Evolutionary conservation across 2,329 filamentous ascomycete genomes (phyloP).

Genomic region (Chalara sp.): DNA sequence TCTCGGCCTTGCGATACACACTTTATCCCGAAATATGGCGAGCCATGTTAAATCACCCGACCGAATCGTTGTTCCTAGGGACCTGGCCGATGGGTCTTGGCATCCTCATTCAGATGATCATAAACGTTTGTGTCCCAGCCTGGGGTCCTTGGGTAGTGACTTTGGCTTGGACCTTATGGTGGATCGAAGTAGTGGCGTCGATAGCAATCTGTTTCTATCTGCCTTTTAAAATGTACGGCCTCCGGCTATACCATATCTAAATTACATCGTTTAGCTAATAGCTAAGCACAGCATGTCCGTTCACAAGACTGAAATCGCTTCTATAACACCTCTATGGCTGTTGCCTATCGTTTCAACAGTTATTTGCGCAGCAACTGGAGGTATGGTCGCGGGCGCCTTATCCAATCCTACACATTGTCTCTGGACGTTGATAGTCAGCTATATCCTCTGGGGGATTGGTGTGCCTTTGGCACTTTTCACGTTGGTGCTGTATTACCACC

Average conservation of each 20-base stretch:
- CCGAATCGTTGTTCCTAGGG: conserved; percentile 56
- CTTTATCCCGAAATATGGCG: conserved; percentile 59
- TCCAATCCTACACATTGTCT: conserved; percentile 46
- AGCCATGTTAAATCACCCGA: conserved; percentile 58
- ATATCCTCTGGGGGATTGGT: conserved; percentile 62
- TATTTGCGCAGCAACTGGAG: conserved; percentile 56
- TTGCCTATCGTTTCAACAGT: conserved; percentile 60
- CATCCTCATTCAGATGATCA: conserved; percentile 58
- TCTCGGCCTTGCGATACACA: conserved; percentile 52
- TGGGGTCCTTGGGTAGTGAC: conserved; percentile 49
- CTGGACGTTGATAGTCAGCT: conserved; percentile 54
- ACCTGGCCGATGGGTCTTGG: conserved; percentile 62
- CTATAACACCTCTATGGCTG: conserved; percentile 57
- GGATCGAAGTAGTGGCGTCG: conserved; percentile 45
- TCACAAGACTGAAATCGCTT: conserved; percentile 33
- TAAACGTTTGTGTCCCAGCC: conserved; percentile 46
- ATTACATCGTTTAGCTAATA: neutral
- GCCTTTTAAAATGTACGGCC: conserved; percentile 44
- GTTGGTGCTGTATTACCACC: conserved; percentile 51
- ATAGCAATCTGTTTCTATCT: conserved; percentile 44
- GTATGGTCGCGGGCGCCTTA: conserved; percentile 51
- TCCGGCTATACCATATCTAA: neutral
- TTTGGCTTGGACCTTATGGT: conserved; percentile 48
- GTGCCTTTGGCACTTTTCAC: conserved; percentile 52
- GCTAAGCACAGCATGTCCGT: conserved; percentile 11